phyloP scores from a whole-genome alignment of 106 monocot genomes.

The Platanthera zijinensis region DNA sequence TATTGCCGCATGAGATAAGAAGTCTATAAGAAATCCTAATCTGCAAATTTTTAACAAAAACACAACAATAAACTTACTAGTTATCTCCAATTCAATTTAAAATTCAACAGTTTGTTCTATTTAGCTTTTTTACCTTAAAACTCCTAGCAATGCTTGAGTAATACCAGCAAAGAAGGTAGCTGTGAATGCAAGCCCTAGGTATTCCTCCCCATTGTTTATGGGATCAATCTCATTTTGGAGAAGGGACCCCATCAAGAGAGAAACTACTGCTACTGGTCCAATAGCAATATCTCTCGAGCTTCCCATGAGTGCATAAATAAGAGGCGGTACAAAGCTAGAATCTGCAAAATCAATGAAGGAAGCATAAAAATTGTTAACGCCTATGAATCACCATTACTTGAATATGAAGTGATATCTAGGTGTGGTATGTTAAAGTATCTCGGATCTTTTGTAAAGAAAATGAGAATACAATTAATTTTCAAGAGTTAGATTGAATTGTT shows the following conservation, averaged over 20 bases:
- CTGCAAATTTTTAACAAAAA: conserved; percentile 19
- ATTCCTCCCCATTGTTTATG: conserved; percentile 27
- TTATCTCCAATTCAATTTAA: not conserved
- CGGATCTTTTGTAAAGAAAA: no score
- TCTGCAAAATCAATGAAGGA: conserved; percentile 12
- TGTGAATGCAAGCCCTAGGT: conserved; percentile 45
- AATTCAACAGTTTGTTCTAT: not conserved
- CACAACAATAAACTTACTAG: not conserved
- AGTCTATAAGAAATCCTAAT: conserved; percentile 63
- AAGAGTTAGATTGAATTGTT: no score
- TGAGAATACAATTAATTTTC: no score
- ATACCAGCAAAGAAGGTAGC: conserved; percentile 65
- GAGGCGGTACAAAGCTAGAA: conserved; percentile 57
- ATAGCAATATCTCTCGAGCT: conserved; percentile 71
- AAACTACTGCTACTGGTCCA: conserved; percentile 60
- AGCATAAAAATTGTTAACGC: not conserved
- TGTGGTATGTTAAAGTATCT: not conserved
- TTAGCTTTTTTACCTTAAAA: conserved; percentile 23
- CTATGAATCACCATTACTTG: not conserved
- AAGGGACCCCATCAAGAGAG: conserved; percentile 47
- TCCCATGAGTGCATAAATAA: conserved; percentile 58
- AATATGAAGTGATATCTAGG: not conserved
- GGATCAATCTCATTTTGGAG: conserved; percentile 42
- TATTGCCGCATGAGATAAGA: conserved; percentile 56
- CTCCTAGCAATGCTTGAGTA: conserved; percentile 33